Evolutionary conservation across 768 basidiomycete genomes (phyloP), one percentile per base, ranked within the genome.

Genomic region (Russula ochroleuca): DNA sequence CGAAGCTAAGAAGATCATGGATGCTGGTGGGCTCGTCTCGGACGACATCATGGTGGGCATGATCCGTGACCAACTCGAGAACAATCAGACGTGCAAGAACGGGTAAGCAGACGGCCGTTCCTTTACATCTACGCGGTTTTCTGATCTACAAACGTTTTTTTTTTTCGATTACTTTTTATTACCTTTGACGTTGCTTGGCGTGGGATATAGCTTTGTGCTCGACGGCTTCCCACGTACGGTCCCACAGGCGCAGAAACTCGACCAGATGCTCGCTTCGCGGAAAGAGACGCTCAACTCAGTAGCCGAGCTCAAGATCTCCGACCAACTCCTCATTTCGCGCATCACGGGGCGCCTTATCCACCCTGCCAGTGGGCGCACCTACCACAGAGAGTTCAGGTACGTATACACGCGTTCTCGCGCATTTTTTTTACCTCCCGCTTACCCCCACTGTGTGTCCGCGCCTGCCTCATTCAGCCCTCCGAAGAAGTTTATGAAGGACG

Each of bases 161-260:
- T 17, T 31, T 52, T 9, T 23, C 14, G 19, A 33, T 23, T 38
- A 21, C 13, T 2, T 13, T 13, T 28, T 48, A 47, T 9, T 53
- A 43, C 8, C 11, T 21, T 21, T 2, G 28, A 28, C 28, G 2
- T 28, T 28, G 28, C 23, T 23, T 1, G 8, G 19, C 15, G 25
- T 21, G 31, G 6, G 25, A 40, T 5, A 17, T 69, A 98, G 96
- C 41, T 99, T 99, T 76, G 97, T 99, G 62, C 81, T 99, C 56
- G 97, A 99, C 72, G 97, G 97, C n/a, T 99, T 99, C 85, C 97
- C 97, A 47, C 88, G 97, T 48, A 98, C 96, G 5, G 92, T 98
- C 40, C 87, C 90, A 11, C 97, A 99, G 72, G 97, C 97, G 3
- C 84, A 95, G 77, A 98, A 97, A 76, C 87, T 99, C 59, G 96